Evolutionary conservation across 75 land plant species (phyloP).

Genomic region (Cryptomeria japonica): DNA sequence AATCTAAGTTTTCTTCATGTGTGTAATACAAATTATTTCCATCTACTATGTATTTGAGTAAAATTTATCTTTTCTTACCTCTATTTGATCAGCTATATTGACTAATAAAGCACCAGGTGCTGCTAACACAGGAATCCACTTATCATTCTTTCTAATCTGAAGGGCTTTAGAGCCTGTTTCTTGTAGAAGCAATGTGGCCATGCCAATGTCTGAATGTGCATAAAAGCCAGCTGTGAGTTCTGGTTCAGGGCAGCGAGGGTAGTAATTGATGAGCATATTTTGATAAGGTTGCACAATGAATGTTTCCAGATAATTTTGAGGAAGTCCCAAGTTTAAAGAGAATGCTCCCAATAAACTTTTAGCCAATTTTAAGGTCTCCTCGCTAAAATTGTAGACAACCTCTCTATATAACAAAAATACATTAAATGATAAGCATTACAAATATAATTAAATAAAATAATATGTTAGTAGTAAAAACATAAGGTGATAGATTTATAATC

Average conservation of each 20-base stretch:
- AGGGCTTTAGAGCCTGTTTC: slow-evolving; percentile 41
- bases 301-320: slow-evolving; percentile 10
- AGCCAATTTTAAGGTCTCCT: background rate
- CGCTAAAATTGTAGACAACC: background rate
- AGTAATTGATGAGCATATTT: slow-evolving; percentile 34
- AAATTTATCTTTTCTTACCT: slow-evolving; percentile 31
- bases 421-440: background rate
- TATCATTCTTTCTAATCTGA: slow-evolving; percentile 36
- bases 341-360: background rate
- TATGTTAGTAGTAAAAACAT: no score
- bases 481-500: no score
- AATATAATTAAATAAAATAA: no score
- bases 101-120: slow-evolving; percentile 47
- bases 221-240: slow-evolving; percentile 44
- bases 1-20: no score
- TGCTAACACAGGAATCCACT: slow-evolving; percentile 59
- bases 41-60: no score
- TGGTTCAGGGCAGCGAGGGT: slow-evolving; percentile 69
- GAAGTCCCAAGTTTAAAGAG: slow-evolving; percentile 18
- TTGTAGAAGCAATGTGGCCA: slow-evolving; percentile 47
- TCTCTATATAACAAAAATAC: background rate
- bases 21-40: no score
- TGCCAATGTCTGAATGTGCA: slow-evolving; percentile 54
- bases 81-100: slow-evolving; percentile 61
- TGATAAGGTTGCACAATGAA: slow-evolving; percentile 4